Percentiles rank a stretch among this genome's conserved stretches.
Evolutionary conservation across 176 grass and related monocot genomes (phyloP).

Genomic region (Carex parvula): DNA sequence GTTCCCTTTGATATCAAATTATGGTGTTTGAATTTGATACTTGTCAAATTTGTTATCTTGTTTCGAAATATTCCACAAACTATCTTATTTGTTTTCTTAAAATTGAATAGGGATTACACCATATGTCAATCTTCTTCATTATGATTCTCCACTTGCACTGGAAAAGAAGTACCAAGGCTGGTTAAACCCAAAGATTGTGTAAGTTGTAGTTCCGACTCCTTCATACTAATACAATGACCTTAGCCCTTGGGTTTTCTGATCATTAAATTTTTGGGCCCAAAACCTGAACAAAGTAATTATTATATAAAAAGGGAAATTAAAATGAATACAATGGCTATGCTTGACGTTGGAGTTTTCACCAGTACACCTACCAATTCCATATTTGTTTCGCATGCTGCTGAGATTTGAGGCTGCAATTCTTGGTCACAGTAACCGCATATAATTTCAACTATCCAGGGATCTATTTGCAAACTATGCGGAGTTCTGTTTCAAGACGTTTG

Average conservation of each 20-base stretch:
- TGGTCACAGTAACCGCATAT: not conserved
- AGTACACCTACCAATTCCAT: not conserved
- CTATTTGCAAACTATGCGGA: constrained; percentile 59
- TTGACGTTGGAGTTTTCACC: not conserved
- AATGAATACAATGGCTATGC: not conserved
- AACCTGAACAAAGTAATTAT: not conserved
- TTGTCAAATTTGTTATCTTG: constrained; percentile 7
- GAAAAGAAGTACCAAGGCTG: constrained; percentile 64
- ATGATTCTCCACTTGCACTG: constrained; percentile 57
- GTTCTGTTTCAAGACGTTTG: constrained; percentile 67
- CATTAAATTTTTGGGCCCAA: not conserved
- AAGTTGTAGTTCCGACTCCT: constrained; percentile 34
- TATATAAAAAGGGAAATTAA: not conserved
- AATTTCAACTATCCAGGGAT: constrained; percentile 38
- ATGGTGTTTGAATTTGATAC: not conserved
- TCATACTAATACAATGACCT: not conserved
- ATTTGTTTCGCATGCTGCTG: not conserved
- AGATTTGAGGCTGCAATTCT: not conserved
- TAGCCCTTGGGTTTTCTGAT: not conserved
- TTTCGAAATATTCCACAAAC: not conserved
- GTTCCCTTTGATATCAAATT: not conserved
- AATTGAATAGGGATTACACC: constrained; percentile 46
- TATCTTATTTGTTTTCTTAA: constrained; percentile 22
- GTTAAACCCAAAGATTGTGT: constrained; percentile 49
- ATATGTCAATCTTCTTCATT: constrained; percentile 59